Conservation (phyloP, 139 green algal genomes). For the Chlorella sorokiniana region DNA sequence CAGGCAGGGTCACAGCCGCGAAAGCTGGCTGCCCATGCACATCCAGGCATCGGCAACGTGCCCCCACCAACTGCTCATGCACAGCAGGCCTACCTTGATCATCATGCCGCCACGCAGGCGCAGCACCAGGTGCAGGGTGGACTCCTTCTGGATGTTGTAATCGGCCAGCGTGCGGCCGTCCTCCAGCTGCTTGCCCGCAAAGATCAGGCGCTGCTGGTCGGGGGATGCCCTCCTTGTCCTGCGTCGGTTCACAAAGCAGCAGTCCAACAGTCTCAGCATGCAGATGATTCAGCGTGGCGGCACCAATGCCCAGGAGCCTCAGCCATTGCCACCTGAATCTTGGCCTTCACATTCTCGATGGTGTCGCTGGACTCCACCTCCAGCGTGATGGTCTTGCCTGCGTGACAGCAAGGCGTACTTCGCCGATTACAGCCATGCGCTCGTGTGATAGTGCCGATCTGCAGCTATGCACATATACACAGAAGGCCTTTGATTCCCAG, state of each 20-base stretch:
- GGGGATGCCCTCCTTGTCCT: conserved; percentile 89
- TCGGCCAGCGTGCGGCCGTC: conserved; percentile 92
- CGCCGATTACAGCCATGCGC: too few species aligned
- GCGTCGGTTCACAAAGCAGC: conserved; percentile 47
- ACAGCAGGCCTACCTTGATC: conserved; percentile 79
- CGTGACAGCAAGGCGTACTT: background rate
- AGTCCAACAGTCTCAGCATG: background rate
- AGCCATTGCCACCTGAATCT: conserved; percentile 67
- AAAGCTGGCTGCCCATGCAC: background rate
- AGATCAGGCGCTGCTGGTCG: conserved; percentile 96
- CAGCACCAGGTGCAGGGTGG: conserved; percentile 98
- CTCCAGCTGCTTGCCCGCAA: conserved; percentile 97
- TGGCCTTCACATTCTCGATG: conserved; percentile 94
- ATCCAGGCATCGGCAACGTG: background rate
- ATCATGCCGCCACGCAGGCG: conserved; percentile 71
- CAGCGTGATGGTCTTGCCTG: conserved; percentile 88
- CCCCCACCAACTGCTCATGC: background rate
- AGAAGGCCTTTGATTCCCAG: background rate
- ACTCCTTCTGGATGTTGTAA: conserved; percentile 98
- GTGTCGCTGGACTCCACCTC: conserved; percentile 85
- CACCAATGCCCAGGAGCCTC: too few species aligned
- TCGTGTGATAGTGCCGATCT: too few species aligned
- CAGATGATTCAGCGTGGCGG: background rate
- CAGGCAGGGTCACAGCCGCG: background rate
- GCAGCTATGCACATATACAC: background rate